Base-by-base conservation (phyloP, 2,329 filamentous ascomycete genomes). In the Neoascochyta sp. region DNA sequence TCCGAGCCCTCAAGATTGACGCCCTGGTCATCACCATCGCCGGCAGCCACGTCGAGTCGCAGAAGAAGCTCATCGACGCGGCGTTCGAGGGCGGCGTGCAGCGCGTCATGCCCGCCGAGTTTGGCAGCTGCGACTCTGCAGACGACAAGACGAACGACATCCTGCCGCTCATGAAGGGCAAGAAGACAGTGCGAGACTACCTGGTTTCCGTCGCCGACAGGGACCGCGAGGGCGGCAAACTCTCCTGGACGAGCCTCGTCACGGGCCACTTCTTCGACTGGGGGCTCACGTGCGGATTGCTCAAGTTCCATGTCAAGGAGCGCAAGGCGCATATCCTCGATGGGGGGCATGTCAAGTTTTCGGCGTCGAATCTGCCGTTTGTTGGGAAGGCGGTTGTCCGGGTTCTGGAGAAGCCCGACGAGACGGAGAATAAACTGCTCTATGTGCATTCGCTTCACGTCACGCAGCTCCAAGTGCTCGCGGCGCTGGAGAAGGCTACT, bases 211-310 rank as follows among this genome's bases (percentile, higher is more conserved):
- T 81, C 17, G 61, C 46, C 16, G 34, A 68, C 27, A 52, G 62
- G 9, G 67, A 41, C 60, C 60, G 41, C 46, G 65, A 24, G 52
- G 63, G 19, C 30, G 47, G 32, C 2, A 52, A 41, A 13, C 66
- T 83, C 42, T 71, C 66, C 3, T 83, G 80, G 80, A 81, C 78
- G 1, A 73, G 66, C 2, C 52, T 83, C 9, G 69, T 76, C 3
- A 74, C 67, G 7, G 76, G 77, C 4, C 65, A 75, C 13, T 77
- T 83, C 55, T 79, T 83, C 50, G 79, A 83, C 47, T 76, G 71
- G 69, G 70, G 69, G 3, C 63, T 80, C 9, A 53, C 47, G 2
- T 53, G 53, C 11, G 67, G 69, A 1, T 64, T 76, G 27, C 52
- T 79, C 5, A 75, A 74, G 23, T 70, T 79, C 34, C 68, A 77